These are phyloP conservation scores for Xylona heveae DNA, from an alignment of 495 filamentous ascomycete genomes.

Conservation along the genomic window DNA sequence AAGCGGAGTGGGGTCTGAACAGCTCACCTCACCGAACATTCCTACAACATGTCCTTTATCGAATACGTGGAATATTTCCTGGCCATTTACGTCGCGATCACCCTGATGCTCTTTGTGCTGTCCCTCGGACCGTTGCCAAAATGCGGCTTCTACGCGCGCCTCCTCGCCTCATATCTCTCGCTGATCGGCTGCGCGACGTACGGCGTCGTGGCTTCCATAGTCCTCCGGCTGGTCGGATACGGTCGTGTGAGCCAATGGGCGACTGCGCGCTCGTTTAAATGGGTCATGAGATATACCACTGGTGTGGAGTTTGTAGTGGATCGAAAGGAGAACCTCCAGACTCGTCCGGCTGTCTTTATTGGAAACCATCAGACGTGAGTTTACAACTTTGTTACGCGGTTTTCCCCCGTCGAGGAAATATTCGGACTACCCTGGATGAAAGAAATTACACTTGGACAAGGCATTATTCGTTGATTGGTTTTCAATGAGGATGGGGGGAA, in stretches of 20 bases:
- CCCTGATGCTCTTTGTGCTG: constrained; percentile 19
- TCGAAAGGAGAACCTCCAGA: constrained; percentile 37
- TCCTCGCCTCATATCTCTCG: constrained; percentile 46
- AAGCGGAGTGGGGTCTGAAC: no score
- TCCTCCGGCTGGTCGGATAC: constrained; percentile 47
- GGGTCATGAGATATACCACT: constrained; percentile 49
- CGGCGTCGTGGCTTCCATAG: constrained; percentile 53
- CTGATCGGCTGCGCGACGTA: constrained; percentile 47
- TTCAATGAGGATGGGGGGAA: no score
- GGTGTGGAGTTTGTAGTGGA: constrained; percentile 62
- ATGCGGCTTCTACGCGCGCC: constrained; percentile 59
- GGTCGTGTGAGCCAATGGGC: constrained; percentile 72
- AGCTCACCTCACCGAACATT: no score
- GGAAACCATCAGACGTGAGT: constrained; percentile 65
- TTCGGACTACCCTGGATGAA: no score
- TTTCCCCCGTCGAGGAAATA: no score
- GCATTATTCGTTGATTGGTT: no score
- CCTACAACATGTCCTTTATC: background rate
- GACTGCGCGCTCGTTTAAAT: constrained; percentile 61
- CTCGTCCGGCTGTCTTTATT: constrained; percentile 72
- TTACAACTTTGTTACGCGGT: no score
- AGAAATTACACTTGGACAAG: no score
- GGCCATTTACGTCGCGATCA: constrained; percentile 30
- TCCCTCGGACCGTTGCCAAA: no score
- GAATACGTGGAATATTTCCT: constrained; percentile 1